Evolutionary conservation across 2,329 filamentous ascomycete genomes (phyloP), one percentile per base, ranked within the genome.

Genomic region (Aspergillus vadensis): DNA sequence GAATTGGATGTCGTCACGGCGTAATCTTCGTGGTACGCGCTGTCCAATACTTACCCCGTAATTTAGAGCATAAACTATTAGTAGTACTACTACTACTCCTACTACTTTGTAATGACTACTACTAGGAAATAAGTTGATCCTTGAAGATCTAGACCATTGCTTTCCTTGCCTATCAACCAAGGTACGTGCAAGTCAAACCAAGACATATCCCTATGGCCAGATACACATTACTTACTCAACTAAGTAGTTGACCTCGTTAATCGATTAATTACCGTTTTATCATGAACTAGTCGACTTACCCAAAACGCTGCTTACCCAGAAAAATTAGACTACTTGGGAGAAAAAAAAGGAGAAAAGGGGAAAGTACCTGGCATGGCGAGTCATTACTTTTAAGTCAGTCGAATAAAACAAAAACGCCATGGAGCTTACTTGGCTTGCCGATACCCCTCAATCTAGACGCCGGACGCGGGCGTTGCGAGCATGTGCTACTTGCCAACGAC

Each of bases 351-450:
- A n/a, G n/a, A n/a, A n/a, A n/a, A n/a, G n/a, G n/a, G n/a, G 12
- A 12, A 32, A 32, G 4, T 5, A 36, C 12, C 32, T 36, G 32
- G 32, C 32, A 36, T 36, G 32, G 32, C 17, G 9, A 50, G 47
- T n/a, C 47, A n/a, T n/a, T 38, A 10, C 50, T 38, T 21, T 7
- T 38, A 5, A 38, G 49, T 36, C 7, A 19, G 27, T 39, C 9
- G 25, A 10, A 23, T 38, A 21, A 23, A 17, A 12, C 17, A 39
- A 17, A 19, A 12, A 41, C 38, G 51, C 50, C 12, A 76, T 76
- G 73, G 73, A 75, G 59, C 62, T 75, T 52, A 74, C 68, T 39
- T 76, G 73, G 73, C 65, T 75, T 14, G 68, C 72, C 5, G 67
- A 75, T 67, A 72, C 65, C 36, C 72, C 73, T 23, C 72, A 74